Evolutionary conservation across 306 rosid genomes (phyloP).

Genomic region (Sechiopsis laciniata): DNA sequence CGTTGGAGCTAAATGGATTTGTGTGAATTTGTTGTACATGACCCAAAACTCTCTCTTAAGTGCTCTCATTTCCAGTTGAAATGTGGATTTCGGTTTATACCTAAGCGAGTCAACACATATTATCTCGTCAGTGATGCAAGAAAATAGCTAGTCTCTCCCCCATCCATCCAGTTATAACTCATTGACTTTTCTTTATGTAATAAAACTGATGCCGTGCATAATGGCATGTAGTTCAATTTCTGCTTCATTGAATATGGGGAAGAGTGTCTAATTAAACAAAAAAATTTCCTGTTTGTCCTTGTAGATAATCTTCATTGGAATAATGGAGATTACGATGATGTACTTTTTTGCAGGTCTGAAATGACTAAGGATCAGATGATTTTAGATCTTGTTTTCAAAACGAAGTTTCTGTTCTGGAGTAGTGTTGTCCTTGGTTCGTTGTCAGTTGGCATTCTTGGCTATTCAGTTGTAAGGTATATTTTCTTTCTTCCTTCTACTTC

Average conservation of each 20-base stretch:
- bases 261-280: neutral
- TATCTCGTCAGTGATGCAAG: neutral
- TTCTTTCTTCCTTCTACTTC: neutral
- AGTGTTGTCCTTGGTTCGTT: conserved; percentile 58
- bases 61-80: neutral
- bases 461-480: conserved; percentile 43
- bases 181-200: no score
- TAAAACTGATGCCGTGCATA: neutral
- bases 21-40: no score
- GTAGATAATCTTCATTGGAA: neutral
- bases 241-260: neutral
- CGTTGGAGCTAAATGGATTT: no score
- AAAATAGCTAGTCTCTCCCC: neutral
- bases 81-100: neutral
- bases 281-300: neutral
- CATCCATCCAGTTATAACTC: neutral
- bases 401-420: conserved; percentile 51
- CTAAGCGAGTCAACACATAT: neutral
- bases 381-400: conserved; percentile 43
- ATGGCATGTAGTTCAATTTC: no score
- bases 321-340: conserved; percentile 20
- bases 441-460: conserved; percentile 74
- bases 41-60: no score
- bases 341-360: conserved; percentile 52
- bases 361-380: conserved; percentile 81